Conservation (phyloP, 345 rosid genomes). For the Eucalyptus pauciflora region DNA sequence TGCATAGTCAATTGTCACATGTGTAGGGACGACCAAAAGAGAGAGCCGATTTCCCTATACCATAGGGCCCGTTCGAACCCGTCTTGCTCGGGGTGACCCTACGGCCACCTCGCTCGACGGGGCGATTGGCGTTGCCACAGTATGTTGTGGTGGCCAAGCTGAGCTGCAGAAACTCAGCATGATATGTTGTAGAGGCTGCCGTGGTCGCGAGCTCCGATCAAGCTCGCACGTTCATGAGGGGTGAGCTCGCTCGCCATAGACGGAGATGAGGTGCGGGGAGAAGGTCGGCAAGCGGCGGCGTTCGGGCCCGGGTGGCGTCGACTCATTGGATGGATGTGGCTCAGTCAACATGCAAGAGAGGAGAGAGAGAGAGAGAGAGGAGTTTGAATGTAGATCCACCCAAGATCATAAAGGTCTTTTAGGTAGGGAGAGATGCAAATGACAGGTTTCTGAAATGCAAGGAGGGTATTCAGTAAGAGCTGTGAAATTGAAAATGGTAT, state of each 20-base stretch:
- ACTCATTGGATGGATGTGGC: not conserved
- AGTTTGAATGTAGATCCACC: not conserved
- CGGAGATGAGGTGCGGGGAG: not conserved
- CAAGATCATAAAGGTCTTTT: not conserved
- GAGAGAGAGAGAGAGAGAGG: not conserved
- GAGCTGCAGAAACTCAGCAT: not conserved
- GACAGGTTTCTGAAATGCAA: not conserved
- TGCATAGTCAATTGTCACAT: not conserved
- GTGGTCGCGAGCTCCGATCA: not conserved
- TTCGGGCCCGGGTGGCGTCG: not conserved
- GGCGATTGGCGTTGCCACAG: not conserved
- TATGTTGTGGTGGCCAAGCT: not conserved
- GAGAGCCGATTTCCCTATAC: not conserved
- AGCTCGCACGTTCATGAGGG: not conserved
- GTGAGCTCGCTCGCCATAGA: not conserved
- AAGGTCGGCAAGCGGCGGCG: not conserved
- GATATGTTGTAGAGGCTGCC: not conserved
- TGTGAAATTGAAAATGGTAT: rapidly evolving
- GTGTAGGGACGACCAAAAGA: not conserved
- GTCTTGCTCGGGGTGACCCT: not conserved
- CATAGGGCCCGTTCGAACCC: not conserved
- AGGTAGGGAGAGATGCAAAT: not conserved
- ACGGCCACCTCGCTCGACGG: not conserved
- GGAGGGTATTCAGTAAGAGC: not conserved
- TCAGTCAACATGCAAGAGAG: not conserved